phyloP scores from a whole-genome alignment of 2,329 filamentous ascomycete species.

The Penicillium decumbens region DNA sequence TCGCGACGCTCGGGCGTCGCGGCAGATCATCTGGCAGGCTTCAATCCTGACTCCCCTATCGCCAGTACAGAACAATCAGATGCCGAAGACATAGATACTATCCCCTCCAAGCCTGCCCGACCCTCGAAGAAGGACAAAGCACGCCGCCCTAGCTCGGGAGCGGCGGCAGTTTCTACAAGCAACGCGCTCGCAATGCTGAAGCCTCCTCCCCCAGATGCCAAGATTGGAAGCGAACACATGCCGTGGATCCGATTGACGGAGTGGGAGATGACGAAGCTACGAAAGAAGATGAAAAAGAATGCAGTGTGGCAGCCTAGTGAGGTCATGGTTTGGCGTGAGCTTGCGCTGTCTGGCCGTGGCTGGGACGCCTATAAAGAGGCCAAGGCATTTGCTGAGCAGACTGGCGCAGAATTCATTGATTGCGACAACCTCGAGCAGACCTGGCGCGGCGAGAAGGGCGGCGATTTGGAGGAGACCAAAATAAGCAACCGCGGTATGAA shows the following conservation, averaged over 20 bases:
- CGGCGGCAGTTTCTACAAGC: conserved; percentile 50
- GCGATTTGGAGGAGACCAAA: conserved; percentile 46
- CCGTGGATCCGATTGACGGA: conserved; percentile 63
- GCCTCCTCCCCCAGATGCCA: conserved; percentile 57
- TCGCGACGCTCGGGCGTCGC: conserved; percentile 35
- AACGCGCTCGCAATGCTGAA: conserved; percentile 57
- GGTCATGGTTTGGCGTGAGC: conserved; percentile 62
- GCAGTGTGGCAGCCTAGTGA: conserved; percentile 64
- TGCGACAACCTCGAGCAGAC: conserved; percentile 47
- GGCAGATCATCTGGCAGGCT: conserved; percentile 34
- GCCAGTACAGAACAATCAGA: conserved; percentile 47
- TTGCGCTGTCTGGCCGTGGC: conserved; percentile 55
- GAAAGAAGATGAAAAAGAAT: conserved; percentile 68
- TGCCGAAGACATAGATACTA: conserved; percentile 28
- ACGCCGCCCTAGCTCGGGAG: conserved; percentile 23
- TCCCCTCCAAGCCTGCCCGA: conserved; percentile 12
- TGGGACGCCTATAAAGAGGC: conserved; percentile 49
- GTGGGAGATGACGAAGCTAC: conserved; percentile 62
- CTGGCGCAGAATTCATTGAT: conserved; percentile 55
- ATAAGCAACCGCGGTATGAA: conserved; percentile 58
- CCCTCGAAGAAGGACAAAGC: conserved; percentile 44
- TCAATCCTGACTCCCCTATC: conserved; percentile 44
- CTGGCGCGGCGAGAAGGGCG: conserved; percentile 39
- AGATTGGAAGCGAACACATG: conserved; percentile 55
- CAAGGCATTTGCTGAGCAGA: conserved; percentile 48